These are phyloP conservation scores for Calendula officinalis DNA, from an alignment of 129 eudicot genomes.

Conservation along the genomic window DNA sequence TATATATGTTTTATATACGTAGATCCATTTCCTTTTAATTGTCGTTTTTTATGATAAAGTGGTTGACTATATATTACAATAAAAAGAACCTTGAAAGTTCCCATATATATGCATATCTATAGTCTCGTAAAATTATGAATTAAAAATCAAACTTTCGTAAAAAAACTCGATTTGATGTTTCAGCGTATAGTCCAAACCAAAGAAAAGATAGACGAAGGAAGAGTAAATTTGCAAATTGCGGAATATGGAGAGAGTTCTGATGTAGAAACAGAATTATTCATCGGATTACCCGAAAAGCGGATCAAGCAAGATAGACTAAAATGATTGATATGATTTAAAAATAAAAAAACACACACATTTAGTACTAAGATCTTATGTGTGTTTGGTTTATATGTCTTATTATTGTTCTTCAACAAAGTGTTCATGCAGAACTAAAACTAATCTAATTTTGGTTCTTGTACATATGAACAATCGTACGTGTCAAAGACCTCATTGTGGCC, in stretches of 20 bases:
- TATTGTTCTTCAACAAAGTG: conserved; percentile 7
- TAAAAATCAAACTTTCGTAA: neutral
- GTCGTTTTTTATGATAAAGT: neutral
- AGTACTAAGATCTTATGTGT: conserved; percentile 3
- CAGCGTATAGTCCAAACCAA: conserved; percentile 39
- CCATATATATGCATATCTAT: no score
- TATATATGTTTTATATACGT: neutral
- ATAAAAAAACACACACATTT: neutral
- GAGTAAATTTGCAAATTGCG: conserved; percentile 26
- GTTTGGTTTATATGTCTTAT: conserved; percentile 6
- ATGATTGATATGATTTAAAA: conserved; percentile 5
- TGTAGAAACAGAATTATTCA: conserved; percentile 80
- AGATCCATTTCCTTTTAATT: neutral
- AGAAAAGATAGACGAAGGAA: conserved; percentile 33
- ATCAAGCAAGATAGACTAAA: conserved; percentile 11
- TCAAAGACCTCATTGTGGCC: conserved; percentile 12
- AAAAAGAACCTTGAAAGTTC: neutral
- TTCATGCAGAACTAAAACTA: conserved; percentile 19
- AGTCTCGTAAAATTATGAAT: neutral
- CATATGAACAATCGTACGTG: conserved; percentile 5
- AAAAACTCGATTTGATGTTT: conserved; percentile 24
- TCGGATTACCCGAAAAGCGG: conserved; percentile 35
- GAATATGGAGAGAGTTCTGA: conserved; percentile 67
- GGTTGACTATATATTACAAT: neutral
- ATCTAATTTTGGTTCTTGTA: conserved; percentile 25